A percentile compares a stretch with the other conserved stretches of the same genome.
Evolutionary conservation across 768 basidiomycete species (phyloP).

Genomic region (Lactarius deliciosus): DNA sequence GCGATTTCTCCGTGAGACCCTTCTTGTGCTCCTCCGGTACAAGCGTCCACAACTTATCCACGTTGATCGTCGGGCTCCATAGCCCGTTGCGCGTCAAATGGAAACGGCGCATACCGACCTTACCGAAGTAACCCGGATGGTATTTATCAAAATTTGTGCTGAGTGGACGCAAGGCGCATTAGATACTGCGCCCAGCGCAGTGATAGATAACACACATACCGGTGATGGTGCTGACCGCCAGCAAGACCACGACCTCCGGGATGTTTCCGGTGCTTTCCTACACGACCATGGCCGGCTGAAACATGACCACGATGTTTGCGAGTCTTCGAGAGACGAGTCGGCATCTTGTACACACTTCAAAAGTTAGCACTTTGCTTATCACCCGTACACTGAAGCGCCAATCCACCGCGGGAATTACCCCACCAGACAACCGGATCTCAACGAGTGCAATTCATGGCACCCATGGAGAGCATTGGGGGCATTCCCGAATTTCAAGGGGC

Average conservation of each 20-base stretch:
- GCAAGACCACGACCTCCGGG: conserved; percentile 99
- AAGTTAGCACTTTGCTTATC: conserved; percentile 32
- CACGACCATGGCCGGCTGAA: conserved; percentile 99
- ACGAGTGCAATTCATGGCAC: background rate
- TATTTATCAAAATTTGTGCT: conserved; percentile 98
- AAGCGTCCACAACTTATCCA: conserved; percentile 95
- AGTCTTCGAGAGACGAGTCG: conserved; percentile 94
- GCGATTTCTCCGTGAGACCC: conserved; percentile 66
- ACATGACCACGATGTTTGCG: conserved; percentile 99
- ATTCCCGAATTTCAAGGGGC: conserved; percentile 24
- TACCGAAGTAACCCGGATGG: conserved; percentile 99
- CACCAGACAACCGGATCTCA: conserved; percentile 6
- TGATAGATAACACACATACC: conserved; percentile 51
- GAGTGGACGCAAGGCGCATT: conserved; percentile 6
- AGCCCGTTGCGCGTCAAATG: conserved; percentile 87
- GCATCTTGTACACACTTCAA: conserved; percentile 63
- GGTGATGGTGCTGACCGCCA: conserved; percentile 99
- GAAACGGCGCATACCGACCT: conserved; percentile 99
- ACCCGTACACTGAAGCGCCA: conserved; percentile 36
- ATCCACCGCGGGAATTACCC: conserved; percentile 47
- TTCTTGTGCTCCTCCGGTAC: conserved; percentile 84
- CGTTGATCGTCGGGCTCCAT: conserved; percentile 97
- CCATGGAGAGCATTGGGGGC: conserved; percentile 28
- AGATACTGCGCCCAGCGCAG: background rate
- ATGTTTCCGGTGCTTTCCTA: conserved; percentile 99